Conservation (phyloP, 257 asterid genomes). For the Penstemon davidsonii region DNA sequence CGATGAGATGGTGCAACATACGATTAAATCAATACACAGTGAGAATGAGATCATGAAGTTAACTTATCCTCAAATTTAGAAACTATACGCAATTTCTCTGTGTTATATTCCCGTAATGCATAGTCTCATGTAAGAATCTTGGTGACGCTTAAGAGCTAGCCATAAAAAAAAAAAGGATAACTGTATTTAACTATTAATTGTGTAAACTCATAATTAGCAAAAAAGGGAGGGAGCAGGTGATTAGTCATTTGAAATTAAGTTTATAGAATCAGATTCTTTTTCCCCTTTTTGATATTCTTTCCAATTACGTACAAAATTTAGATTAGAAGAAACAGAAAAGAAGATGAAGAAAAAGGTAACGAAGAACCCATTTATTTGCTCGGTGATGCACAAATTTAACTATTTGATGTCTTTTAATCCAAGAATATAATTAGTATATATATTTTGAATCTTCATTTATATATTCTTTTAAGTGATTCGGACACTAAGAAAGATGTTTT, state of each 20-base stretch:
- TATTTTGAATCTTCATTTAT: conserved; percentile 29
- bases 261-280: conserved; percentile 57
- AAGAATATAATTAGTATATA: conserved; percentile 27
- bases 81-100: no score
- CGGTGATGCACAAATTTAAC: conserved; percentile 19
- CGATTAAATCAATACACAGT: no score
- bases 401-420: conserved; percentile 27
- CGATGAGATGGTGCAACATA: no score
- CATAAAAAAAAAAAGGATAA: conserved; percentile 1
- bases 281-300: conserved; percentile 30
- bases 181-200: conserved; percentile 9
- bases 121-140: conserved; percentile 18
- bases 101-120: conserved; percentile 7
- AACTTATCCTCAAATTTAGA: no score
- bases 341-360: conserved; percentile 19
- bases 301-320: conserved; percentile 32
- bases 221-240: conserved; percentile 16
- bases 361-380: conserved; percentile 1
- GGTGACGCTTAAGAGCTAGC: conserved; percentile 31
- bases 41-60: no score
- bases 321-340: conserved; percentile 33
- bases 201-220: conserved; percentile 5
- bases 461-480: conserved; percentile 12
- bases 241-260: conserved; percentile 21
- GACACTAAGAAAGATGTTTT: neutral